phyloP scores from a whole-genome alignment of 2,329 filamentous ascomycete genomes.

The Venturia pyrina region DNA sequence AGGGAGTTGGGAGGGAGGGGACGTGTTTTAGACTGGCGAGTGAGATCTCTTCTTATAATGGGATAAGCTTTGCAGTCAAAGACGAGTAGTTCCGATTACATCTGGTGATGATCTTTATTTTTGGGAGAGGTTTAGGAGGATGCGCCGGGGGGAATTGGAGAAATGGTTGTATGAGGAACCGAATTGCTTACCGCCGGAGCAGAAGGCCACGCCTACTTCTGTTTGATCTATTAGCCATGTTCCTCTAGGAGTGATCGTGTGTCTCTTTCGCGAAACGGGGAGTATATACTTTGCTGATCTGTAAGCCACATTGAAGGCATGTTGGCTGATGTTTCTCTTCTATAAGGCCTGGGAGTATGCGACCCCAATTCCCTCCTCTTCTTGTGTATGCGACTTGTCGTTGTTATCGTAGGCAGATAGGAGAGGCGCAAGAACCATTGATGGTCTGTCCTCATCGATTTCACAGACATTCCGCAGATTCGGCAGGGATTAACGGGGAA shows the following conservation, averaged over 20 bases:
- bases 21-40: too few relatives aligned
- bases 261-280: conserved; percentile 7
- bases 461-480: neutral
- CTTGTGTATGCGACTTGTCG: neutral
- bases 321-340: neutral
- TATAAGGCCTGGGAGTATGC: neutral
- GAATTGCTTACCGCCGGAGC: conserved; percentile 74
- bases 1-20: too few relatives aligned
- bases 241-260: conserved; percentile 14
- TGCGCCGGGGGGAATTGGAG: neutral
- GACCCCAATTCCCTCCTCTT: neutral
- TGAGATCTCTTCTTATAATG: neutral
- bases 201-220: conserved; percentile 98
- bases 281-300: conserved; percentile 78
- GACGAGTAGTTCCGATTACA: neutral
- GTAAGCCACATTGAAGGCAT: conserved; percentile 95
- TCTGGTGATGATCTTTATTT: neutral
- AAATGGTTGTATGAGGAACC: neutral
- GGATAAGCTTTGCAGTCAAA: too few relatives aligned
- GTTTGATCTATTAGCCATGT: conserved; percentile 18
- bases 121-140: neutral
- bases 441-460: neutral
- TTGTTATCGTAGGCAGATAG: neutral
- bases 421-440: neutral
- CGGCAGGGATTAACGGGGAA: neutral